Base-by-base conservation (phyloP, 306 rosid genomes). In the Sicyos edulis region DNA sequence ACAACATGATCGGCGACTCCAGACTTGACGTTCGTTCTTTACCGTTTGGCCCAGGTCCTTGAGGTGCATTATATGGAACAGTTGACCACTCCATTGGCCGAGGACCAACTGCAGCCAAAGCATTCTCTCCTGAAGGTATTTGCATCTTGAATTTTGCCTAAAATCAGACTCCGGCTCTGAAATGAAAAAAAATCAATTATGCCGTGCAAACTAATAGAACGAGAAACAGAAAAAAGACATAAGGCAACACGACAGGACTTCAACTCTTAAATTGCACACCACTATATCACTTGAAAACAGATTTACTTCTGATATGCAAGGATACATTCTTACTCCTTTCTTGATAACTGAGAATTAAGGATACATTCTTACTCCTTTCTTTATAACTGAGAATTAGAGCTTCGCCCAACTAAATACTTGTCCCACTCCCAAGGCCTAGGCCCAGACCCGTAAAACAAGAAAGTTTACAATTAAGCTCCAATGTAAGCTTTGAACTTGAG, bases 81-180 rank as follows among this genome's bases (percentile, higher is more conserved):
- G 93, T 81, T 19, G 90, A 84, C 96, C 96, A 88, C 34, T 92
- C 96, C 96, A 90, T 85, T 83, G 93, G 96, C 86, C 84, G 87
- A 54, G 96, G 86, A 77, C 92, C 96, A 82, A 82, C 84, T 13
- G 85, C 81, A 21, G 92, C 82, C 86, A 92, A 62, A 63, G 93
- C 96, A 82, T 59, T 82, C 68, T 86, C 98, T 76, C 86, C 88
- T 49, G 81, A 66, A 2, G 86, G 88, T 74, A 82, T 82, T 78
- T 92, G 96, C 98, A 92, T 92, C 75, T 86, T 79, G 49, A 42
- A 14, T 57, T 51, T 29, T 70, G 60, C 60, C 24, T 26, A 8
- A 10, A 49, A 51, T 70, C n/a, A 16, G 72, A 66, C 72, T 20
- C 19, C 7, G 19, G 37, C 72, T 45, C 72, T 66, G 53, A 44